These are phyloP conservation scores for Coprinellus micaceus DNA, from an alignment of 768 basidiomycete genomes.

Conservation along the genomic window DNA sequence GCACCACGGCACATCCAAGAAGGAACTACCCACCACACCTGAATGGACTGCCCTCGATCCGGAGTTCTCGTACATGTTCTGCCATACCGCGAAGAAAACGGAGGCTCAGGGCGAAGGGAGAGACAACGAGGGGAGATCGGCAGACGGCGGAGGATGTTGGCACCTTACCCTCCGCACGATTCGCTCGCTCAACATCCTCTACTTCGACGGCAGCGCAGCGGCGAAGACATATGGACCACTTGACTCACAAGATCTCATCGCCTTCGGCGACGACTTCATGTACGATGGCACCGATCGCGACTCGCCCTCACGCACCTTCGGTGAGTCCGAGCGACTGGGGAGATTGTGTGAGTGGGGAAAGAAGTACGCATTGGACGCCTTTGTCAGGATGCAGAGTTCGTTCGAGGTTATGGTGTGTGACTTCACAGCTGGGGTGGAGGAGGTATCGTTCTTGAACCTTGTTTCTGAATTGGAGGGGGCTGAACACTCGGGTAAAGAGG, in stretches of 20 bases:
- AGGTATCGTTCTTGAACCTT: slow-evolving; percentile 38
- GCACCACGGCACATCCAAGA: slow-evolving; percentile 30
- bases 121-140: too few species aligned
- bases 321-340: slow-evolving; percentile 36
- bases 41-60: slow-evolving; percentile 11
- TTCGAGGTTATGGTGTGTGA: slow-evolving; percentile 51
- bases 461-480: neutral
- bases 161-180: slow-evolving; percentile 35
- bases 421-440: slow-evolving; percentile 36
- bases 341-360: slow-evolving; percentile 44
- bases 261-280: slow-evolving; percentile 39
- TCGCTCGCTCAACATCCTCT: slow-evolving; percentile 41
- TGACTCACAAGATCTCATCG: slow-evolving; percentile 45
- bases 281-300: slow-evolving; percentile 17
- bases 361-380: slow-evolving; percentile 45
- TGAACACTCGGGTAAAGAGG: too few species aligned
- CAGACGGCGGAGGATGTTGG: slow-evolving; percentile 31
- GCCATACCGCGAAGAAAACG: neutral
- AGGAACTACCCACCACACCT: slow-evolving; percentile 23
- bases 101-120: neutral
- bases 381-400: slow-evolving; percentile 49
- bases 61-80: slow-evolving; percentile 34
- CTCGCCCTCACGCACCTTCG: slow-evolving; percentile 24
- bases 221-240: slow-evolving; percentile 41
- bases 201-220: slow-evolving; percentile 52